Conservation (phyloP, 208 protist genomes). For the Perkinsela sp. region DNA sequence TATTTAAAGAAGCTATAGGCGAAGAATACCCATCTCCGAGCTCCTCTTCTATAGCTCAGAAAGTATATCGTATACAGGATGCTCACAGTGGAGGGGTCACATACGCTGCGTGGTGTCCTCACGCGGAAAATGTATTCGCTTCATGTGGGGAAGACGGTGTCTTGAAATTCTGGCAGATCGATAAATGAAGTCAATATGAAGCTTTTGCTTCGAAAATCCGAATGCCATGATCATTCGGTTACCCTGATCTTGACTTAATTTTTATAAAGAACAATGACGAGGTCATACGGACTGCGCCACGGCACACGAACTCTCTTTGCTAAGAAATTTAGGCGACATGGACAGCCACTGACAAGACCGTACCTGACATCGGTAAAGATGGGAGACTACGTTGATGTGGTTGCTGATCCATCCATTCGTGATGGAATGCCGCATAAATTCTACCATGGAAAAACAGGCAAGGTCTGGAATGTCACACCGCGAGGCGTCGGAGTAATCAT, state of each 20-base stretch:
- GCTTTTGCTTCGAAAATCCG: too few species aligned
- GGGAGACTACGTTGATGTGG: conserved; percentile 96
- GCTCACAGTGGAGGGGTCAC: too few species aligned
- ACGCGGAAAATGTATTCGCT: background rate
- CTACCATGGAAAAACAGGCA: conserved; percentile 98
- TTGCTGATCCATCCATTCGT: conserved; percentile 86
- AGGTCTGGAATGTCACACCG: conserved; percentile 96
- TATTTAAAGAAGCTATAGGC: too few species aligned
- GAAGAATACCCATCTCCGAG: too few species aligned
- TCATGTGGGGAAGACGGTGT: background rate
- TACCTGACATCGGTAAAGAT: conserved; percentile 88
- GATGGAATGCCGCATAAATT: conserved; percentile 99
- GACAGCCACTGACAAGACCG: conserved; percentile 61
- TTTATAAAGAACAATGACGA: too few species aligned
- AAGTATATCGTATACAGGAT: too few species aligned
- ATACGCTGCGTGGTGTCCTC: background rate
- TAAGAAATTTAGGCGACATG: conserved; percentile 83
- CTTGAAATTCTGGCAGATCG: background rate
- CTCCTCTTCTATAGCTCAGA: too few species aligned
- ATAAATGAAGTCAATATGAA: too few species aligned
- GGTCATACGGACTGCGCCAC: conserved; percentile 84
- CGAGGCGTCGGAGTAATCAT: conserved; percentile 94
- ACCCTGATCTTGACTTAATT: too few species aligned
- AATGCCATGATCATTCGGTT: too few species aligned
- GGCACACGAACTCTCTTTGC: conserved; percentile 89